A percentile compares a stretch with the other conserved stretches of the same genome.
Evolutionary conservation across 345 rosid species (phyloP).

Genomic region (Corchorus capsularis): DNA sequence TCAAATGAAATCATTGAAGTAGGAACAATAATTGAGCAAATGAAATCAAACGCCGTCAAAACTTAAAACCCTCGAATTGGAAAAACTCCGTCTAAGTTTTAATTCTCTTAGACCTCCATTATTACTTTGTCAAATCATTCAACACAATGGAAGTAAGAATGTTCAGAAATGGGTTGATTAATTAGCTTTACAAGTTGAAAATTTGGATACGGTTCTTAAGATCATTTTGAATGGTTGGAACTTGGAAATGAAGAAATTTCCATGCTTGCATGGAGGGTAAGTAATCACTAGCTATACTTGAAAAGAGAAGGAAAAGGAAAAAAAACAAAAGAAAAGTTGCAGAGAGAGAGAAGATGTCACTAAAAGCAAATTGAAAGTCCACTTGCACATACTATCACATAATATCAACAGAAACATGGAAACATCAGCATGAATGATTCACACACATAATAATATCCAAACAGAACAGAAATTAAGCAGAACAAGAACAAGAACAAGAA

Average conservation of each 20-base stretch:
- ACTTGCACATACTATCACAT: slow-evolving; percentile 6
- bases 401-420: slow-evolving; percentile 1
- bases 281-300: slow-evolving; percentile 6
- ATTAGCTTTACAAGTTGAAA: not conserved
- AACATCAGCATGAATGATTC: not conserved
- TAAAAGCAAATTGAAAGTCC: not conserved
- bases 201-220: not conserved
- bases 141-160: not conserved
- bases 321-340: not conserved
- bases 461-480: not conserved
- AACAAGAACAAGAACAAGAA: too few species aligned
- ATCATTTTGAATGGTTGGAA: not conserved
- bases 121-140: too few species aligned
- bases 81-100: not conserved
- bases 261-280: not conserved
- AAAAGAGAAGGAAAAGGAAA: not conserved
- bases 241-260: not conserved
- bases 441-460: not conserved
- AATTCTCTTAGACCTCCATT: too few species aligned
- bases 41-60: not conserved
- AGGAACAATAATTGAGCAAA: slow-evolving; percentile 22
- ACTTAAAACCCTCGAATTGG: not conserved
- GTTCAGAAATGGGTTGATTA: too few species aligned
- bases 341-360: not conserved
- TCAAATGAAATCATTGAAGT: too few species aligned